phyloP scores from a whole-genome alignment of 2,329 filamentous ascomycete genomes.

The Parastagonospora avenae region DNA sequence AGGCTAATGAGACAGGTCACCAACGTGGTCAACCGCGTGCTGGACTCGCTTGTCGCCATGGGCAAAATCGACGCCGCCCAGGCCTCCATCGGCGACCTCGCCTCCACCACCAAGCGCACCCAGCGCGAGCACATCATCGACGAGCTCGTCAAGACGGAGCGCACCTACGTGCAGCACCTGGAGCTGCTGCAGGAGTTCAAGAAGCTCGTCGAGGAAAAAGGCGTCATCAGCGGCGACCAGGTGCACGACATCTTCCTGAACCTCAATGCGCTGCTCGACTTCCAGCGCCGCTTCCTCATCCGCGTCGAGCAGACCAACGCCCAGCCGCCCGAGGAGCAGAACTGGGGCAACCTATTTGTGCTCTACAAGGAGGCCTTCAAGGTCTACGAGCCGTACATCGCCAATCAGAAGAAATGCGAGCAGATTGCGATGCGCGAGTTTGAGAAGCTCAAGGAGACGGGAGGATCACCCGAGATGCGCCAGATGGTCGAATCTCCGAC shows the following conservation, averaged over 20 bases:
- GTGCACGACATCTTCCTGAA: constrained; percentile 97
- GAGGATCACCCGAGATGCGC: constrained; percentile 63
- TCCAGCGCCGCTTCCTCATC: constrained; percentile 93
- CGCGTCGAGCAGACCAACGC: constrained; percentile 95
- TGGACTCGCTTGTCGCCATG: constrained; percentile 81
- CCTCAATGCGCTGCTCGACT: constrained; percentile 91
- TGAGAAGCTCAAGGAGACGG: constrained; percentile 79
- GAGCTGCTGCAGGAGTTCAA: constrained; percentile 94
- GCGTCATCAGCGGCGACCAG: constrained; percentile 84
- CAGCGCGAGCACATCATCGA: constrained; percentile 87
- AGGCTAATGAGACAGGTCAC: constrained; percentile 64
- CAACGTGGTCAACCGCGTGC: constrained; percentile 87
- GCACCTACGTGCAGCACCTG: constrained; percentile 96
- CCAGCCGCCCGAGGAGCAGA: constrained; percentile 74
- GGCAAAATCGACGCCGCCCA: constrained; percentile 65
- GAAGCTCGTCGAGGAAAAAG: constrained; percentile 84
- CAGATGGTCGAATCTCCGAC: constrained; percentile 86
- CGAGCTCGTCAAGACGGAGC: constrained; percentile 91
- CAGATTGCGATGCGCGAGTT: constrained; percentile 83
- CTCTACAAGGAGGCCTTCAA: constrained; percentile 84
- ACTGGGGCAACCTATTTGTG: constrained; percentile 93
- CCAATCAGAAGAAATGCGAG: constrained; percentile 91
- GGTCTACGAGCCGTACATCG: constrained; percentile 96
- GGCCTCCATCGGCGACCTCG: constrained; percentile 57
- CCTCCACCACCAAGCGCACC: constrained; percentile 60